Percentiles rank a stretch among this genome's conserved stretches.
Evolutionary conservation across 495 filamentous ascomycete species (phyloP).

Genomic region (Xylona heveae): DNA sequence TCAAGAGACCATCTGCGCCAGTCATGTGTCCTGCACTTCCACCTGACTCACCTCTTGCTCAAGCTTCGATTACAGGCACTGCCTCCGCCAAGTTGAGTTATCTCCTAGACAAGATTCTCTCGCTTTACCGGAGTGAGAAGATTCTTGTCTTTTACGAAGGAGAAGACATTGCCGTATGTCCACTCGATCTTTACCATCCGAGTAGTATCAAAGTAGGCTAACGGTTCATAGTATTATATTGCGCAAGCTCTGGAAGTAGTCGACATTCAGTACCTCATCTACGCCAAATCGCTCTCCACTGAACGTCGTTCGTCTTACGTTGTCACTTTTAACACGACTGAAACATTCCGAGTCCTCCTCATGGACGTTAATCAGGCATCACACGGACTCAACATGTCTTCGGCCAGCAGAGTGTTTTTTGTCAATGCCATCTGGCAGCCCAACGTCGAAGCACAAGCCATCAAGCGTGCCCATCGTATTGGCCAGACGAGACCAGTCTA

Average conservation of each 20-base stretch:
- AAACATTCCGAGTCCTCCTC: conserved; percentile 45
- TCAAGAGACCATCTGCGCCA: conserved; percentile 1
- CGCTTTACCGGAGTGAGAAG: conserved; percentile 51
- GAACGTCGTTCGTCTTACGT: conserved; percentile 48
- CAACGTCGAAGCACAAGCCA: conserved; percentile 73
- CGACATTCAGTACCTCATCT: conserved; percentile 61
- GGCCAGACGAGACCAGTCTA: conserved; percentile 61
- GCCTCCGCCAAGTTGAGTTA: conserved; percentile 79
- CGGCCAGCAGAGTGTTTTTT: conserved; percentile 76
- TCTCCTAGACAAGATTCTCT: conserved; percentile 46
- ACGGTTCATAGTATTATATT: conserved; percentile 32
- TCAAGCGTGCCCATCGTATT: conserved; percentile 78
- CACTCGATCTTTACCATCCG: no score
- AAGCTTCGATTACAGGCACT: conserved; percentile 50
- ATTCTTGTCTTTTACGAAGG: conserved; percentile 88
- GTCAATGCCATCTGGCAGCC: conserved; percentile 76
- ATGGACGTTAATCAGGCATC: conserved; percentile 84
- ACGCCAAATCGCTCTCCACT: conserved; percentile 45
- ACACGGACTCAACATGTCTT: conserved; percentile 64
- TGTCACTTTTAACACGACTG: conserved; percentile 47
- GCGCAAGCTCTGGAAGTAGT: conserved; percentile 63
- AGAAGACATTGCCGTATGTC: conserved; percentile 40
- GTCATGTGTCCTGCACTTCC: conserved; percentile 17
- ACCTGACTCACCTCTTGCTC: conserved; percentile 28
- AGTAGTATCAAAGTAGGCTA: no score